Percentiles rank a stretch among this genome's conserved stretches.
These are phyloP conservation scores for Claviceps sp. DNA, from an alignment of 2,329 filamentous ascomycete genomes.

Conservation along the genomic window DNA sequence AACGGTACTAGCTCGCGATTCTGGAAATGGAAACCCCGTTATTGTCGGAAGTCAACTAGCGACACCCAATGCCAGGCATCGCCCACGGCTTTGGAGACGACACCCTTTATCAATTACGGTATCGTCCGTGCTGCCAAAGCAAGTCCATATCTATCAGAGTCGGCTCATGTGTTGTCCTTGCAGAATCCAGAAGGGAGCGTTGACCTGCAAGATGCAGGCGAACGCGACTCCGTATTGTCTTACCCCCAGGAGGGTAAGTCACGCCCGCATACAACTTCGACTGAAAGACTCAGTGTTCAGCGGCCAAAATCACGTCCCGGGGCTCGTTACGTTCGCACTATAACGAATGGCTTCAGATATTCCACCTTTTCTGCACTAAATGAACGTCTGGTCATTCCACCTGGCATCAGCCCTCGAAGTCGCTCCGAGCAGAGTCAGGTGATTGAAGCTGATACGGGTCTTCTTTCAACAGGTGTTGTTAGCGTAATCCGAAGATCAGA, in stretches of 20 bases:
- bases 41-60: slow-evolving; percentile 22
- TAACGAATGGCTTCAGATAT: no score
- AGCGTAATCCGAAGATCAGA: neutral
- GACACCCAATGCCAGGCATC: slow-evolving; percentile 16
- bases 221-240: slow-evolving; percentile 5
- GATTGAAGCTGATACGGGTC: neutral
- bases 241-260: neutral
- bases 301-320: neutral
- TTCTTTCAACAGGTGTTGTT: neutral
- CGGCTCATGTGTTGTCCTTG: slow-evolving; percentile 34
- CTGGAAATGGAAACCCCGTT: slow-evolving; percentile 29
- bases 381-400: neutral
- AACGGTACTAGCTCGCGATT: slow-evolving; percentile 22
- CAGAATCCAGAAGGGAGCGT: slow-evolving; percentile 20
- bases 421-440: neutral
- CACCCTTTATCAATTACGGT: slow-evolving; percentile 3
- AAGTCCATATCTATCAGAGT: slow-evolving; percentile 34
- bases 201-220: slow-evolving; percentile 5
- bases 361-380: neutral
- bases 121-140: slow-evolving; percentile 8
- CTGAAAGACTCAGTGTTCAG: neutral
- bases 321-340: neutral
- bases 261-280: neutral
- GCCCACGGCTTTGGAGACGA: slow-evolving; percentile 13
- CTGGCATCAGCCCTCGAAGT: neutral